Conservation (phyloP, 805 yeast genomes). For the Cyberlindnera petersonii region DNA sequence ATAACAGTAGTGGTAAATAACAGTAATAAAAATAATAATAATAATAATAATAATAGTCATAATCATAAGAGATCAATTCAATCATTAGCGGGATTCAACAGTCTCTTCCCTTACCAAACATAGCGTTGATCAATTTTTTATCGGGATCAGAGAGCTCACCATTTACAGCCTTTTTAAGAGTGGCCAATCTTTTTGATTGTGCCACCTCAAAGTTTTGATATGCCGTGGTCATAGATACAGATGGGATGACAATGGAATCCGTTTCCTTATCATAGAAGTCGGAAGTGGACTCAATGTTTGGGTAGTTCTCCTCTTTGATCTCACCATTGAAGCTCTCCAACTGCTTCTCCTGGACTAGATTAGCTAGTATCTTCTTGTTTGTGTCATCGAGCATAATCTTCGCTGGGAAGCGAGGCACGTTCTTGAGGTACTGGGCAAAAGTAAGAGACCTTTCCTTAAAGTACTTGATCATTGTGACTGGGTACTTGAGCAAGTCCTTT, state of each 20-base stretch:
- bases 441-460: conserved; percentile 27
- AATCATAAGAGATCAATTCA: background rate
- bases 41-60: too few relatives aligned
- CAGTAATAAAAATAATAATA: too few relatives aligned
- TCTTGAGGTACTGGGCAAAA: conserved; percentile 20
- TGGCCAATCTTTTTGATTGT: conserved; percentile 21
- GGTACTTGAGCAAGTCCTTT: conserved; percentile 24
- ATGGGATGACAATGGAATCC: conserved; percentile 27
- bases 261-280: conserved; percentile 22
- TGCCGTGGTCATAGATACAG: conserved; percentile 19
- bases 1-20: too few relatives aligned
- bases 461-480: conserved; percentile 27
- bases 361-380: conserved; percentile 23
- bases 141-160: conserved; percentile 18
- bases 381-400: conserved; percentile 27
- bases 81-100: background rate
- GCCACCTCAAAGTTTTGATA: conserved; percentile 23
- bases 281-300: conserved; percentile 24
- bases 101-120: conserved; percentile 9
- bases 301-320: conserved; percentile 22
- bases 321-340: conserved; percentile 25
- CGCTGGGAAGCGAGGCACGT: conserved; percentile 27
- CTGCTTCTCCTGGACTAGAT: conserved; percentile 28
- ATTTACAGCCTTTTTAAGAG: conserved; percentile 14
- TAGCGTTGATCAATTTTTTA: conserved; percentile 17